phyloP scores from a whole-genome alignment of 2,329 filamentous ascomycete species.

The Pseudocercospora crystallina region DNA sequence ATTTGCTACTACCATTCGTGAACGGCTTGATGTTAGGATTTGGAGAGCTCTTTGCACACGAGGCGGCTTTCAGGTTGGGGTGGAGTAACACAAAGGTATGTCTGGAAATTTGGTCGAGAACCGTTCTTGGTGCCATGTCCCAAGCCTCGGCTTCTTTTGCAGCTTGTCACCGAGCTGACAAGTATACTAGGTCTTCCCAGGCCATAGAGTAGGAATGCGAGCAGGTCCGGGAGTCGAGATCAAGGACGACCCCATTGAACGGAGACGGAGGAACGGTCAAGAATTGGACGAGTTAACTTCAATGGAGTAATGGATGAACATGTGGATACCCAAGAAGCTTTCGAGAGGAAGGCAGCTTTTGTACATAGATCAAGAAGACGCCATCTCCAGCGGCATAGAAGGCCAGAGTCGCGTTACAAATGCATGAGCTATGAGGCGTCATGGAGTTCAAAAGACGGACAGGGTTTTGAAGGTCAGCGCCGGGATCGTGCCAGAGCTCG shows the following conservation, averaged over 20 bases:
- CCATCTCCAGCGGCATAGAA: constrained; percentile 3
- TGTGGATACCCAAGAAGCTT: background rate
- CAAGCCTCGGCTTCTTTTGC: background rate
- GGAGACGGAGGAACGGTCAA: constrained; percentile 51
- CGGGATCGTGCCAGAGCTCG: too few relatives aligned
- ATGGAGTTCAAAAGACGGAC: background rate
- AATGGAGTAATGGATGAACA: constrained; percentile 55
- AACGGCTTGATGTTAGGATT: constrained; percentile 99
- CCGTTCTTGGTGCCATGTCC: background rate
- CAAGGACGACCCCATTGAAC: constrained; percentile 62
- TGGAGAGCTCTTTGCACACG: constrained; percentile 93
- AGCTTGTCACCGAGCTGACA: background rate
- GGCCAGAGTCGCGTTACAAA: background rate
- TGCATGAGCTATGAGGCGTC: background rate
- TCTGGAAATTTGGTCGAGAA: background rate
- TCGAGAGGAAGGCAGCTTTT: background rate
- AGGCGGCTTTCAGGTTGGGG: constrained; percentile 86
- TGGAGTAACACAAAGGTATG: constrained; percentile 92
- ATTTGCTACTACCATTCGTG: constrained; percentile 90
- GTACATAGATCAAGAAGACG: constrained; percentile 13
- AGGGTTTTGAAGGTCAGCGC: too few relatives aligned
- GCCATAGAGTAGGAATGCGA: constrained; percentile 61
- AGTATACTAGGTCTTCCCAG: constrained; percentile 54
- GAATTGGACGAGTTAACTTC: constrained; percentile 66
- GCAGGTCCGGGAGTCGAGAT: constrained; percentile 83